These are phyloP conservation scores for Colletotrichum lini DNA, from an alignment of 2,329 filamentous ascomycete species.

Conservation along the genomic window DNA sequence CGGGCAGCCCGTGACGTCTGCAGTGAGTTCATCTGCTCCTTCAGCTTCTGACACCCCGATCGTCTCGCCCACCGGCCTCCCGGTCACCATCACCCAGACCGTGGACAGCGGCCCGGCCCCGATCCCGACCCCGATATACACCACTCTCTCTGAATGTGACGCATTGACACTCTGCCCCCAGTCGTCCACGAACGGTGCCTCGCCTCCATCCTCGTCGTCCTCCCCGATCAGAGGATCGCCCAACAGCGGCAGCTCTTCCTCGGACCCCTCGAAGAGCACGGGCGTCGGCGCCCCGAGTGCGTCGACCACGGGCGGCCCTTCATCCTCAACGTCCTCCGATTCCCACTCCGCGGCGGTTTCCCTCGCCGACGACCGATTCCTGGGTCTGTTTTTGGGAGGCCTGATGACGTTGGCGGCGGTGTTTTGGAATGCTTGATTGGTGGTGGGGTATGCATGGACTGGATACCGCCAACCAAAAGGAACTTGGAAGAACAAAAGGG, in stretches of 20 bases:
- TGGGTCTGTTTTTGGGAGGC: slow-evolving; percentile 13
- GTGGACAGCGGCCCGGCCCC: neutral
- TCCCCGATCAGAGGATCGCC: neutral
- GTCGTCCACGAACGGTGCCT: slow-evolving; percentile 4
- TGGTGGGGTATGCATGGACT: no score
- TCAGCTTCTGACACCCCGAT: neutral
- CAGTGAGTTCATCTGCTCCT: slow-evolving; percentile 20
- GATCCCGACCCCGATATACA: neutral
- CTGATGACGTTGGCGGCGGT: slow-evolving; percentile 19
- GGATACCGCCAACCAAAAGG: neutral
- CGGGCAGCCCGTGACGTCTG: slow-evolving; percentile 4
- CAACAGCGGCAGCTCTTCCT: neutral
- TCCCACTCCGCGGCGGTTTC: slow-evolving; percentile 20
- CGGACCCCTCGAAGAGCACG: slow-evolving; percentile 11
- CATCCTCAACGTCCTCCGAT: slow-evolving; percentile 15
- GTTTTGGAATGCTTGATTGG: slow-evolving; percentile 7
- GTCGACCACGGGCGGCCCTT: neutral
- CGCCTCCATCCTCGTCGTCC: slow-evolving; percentile 1
- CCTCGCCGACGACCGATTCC: slow-evolving; percentile 1
- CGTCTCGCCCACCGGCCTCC: neutral
- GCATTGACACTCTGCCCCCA: slow-evolving; percentile 2
- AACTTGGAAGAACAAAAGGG: neutral
- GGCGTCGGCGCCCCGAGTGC: neutral
- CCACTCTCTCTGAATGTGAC: slow-evolving; percentile 2
- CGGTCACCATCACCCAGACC: neutral